These are phyloP conservation scores for Hansenula lynferdii DNA, from an alignment of 1,139 yeast species.

Conservation along the genomic window DNA sequence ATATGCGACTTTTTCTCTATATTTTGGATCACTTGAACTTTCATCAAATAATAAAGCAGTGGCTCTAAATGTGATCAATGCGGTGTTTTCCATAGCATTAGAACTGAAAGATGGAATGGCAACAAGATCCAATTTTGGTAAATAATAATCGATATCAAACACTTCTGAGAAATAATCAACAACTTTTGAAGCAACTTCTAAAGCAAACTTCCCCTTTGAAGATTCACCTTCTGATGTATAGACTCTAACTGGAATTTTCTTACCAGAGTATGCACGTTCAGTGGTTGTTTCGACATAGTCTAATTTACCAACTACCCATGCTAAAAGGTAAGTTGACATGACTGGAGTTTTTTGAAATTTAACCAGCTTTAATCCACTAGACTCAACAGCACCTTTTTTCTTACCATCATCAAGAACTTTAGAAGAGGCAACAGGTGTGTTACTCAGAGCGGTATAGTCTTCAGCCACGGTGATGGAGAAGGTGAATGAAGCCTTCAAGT, in stretches of 20 bases:
- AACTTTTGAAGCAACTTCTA: constrained; percentile 71
- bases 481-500: constrained; percentile 66
- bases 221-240: constrained; percentile 76
- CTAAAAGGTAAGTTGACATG: constrained; percentile 78
- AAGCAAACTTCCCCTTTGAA: constrained; percentile 60
- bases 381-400: constrained; percentile 28
- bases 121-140: constrained; percentile 79
- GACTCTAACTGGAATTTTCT: constrained; percentile 75
- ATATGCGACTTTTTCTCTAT: constrained; percentile 77
- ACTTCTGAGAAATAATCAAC: constrained; percentile 67
- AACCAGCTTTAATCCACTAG: constrained; percentile 32
- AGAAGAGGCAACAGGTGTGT: constrained; percentile 56
- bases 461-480: constrained; percentile 53
- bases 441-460: constrained; percentile 63
- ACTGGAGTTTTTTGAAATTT: constrained; percentile 60
- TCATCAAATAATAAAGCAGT: constrained; percentile 70
- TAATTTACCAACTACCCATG: constrained; percentile 79
- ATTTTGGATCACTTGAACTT: constrained; percentile 57
- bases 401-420: constrained; percentile 42
- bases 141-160: constrained; percentile 70
- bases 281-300: constrained; percentile 57
- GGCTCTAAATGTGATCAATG: constrained; percentile 76
- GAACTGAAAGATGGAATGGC: constrained; percentile 82
- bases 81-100: constrained; percentile 95
- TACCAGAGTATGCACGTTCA: constrained; percentile 32